These are phyloP conservation scores for Artomyces pyxidatus DNA, from an alignment of 768 basidiomycete species.

Conservation along the genomic window DNA sequence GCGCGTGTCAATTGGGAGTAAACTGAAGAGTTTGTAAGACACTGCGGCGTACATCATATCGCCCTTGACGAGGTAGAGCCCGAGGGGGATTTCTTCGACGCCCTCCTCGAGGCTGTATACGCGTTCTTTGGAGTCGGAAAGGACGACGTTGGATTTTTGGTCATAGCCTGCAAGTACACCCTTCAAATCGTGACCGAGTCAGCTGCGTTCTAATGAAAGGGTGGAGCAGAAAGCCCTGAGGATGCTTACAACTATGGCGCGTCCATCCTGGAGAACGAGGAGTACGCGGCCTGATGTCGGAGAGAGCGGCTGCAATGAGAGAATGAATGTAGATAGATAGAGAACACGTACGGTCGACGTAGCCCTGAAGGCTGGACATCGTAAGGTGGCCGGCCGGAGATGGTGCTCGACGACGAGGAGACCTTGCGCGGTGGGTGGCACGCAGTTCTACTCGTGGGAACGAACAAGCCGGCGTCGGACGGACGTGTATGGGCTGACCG, in stretches of 20 bases:
- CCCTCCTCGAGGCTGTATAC: slow-evolving; percentile 87
- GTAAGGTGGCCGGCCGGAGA: background rate
- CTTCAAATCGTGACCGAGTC: slow-evolving; percentile 30
- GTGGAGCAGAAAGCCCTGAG: background rate
- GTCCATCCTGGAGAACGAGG: slow-evolving; percentile 92
- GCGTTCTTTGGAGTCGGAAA: slow-evolving; percentile 89
- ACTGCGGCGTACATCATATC: slow-evolving; percentile 82
- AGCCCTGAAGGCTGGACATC: slow-evolving; percentile 90
- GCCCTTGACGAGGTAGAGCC: slow-evolving; percentile 95
- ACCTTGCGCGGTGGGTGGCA: too few species aligned
- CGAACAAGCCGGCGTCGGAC: too few species aligned
- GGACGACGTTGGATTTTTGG: slow-evolving; percentile 92
- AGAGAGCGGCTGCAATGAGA: background rate
- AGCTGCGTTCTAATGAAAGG: background rate
- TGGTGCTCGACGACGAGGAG: too few species aligned
- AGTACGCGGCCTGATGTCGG: slow-evolving; percentile 67
- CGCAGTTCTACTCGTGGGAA: too few species aligned
- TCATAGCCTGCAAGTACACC: slow-evolving; percentile 90
- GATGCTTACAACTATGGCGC: slow-evolving; percentile 80
- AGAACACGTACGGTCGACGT: slow-evolving; percentile 67
- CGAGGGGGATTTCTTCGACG: slow-evolving; percentile 90
- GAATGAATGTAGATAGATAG: background rate
- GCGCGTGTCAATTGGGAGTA: slow-evolving; percentile 1
- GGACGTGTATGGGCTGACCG: too few species aligned
- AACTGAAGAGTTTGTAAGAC: background rate